Evolutionary conservation across 441 rosid genomes (phyloP).

Genomic region (Pelargonium citronellum): DNA sequence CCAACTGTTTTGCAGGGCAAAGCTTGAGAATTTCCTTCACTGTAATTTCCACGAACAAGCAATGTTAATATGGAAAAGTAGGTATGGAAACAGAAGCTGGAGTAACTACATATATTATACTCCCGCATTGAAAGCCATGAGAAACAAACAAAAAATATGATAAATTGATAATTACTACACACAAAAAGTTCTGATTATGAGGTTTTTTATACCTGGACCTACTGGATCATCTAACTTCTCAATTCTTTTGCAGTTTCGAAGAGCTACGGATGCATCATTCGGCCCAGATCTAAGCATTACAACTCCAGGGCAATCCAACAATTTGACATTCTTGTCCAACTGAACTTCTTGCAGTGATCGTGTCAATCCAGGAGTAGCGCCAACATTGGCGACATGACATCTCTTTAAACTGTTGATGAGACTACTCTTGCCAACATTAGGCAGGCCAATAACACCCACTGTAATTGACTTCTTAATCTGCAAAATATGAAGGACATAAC

Average conservation of each 20-base stretch:
- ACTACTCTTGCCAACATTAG: constrained; percentile 98
- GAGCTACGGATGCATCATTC: constrained; percentile 69
- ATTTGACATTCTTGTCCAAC: constrained; percentile 78
- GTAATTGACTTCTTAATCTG: constrained; percentile 92
- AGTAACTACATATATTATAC: background rate
- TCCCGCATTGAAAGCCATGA: background rate
- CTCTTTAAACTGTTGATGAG: constrained; percentile 96
- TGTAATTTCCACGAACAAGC: constrained; percentile 27
- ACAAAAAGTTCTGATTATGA: background rate
- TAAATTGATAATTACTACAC: background rate
- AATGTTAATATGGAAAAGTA: background rate
- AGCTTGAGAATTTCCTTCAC: constrained; percentile 87
- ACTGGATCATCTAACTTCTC: constrained; percentile 91
- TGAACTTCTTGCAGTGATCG: constrained; percentile 96
- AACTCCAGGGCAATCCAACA: constrained; percentile 95
- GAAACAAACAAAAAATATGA: too few species aligned
- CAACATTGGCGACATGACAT: constrained; percentile 83
- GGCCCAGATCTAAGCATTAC: constrained; percentile 78
- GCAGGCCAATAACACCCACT: constrained; percentile 86
- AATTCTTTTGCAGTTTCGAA: constrained; percentile 88
- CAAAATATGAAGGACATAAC: constrained; percentile 14
- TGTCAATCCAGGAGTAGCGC: constrained; percentile 91
- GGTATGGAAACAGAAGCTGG: too few species aligned
- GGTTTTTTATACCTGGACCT: constrained; percentile 54
- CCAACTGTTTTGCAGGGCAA: constrained; percentile 59